Evolutionary conservation across 148 eudicot genomes (phyloP), one percentile per base, ranked within the genome.

Genomic region (Salicornia ramosissima): DNA sequence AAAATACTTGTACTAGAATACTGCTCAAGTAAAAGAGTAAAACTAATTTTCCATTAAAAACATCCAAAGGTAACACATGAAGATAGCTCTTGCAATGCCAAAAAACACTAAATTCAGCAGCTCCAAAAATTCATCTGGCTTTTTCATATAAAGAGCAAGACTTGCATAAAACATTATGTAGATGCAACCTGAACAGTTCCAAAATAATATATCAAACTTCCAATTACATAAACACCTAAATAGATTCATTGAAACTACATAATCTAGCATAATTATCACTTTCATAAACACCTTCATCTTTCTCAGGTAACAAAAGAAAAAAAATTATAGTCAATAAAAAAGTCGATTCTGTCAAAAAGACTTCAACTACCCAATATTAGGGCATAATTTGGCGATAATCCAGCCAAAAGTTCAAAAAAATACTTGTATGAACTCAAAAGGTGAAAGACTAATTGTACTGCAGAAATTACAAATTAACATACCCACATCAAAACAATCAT

Each of bases 401-500:
- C 51, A 51, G 28, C 15, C 21, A 26, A 22, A 59, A 43, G 42
- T 42, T 45, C 51, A 45, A 4, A 34, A 4, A 34, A 24, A 50
- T 36, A 13, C 8, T 59, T 26, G 9, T 8, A 30, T 26, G 55
- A 61, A 61, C 18, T 31, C 1, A 71, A 39, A 25, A 4, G 10
- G 1, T 12, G 22, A n/a, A 33, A 12, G 16, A 6, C 29, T 1
- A 36, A 62, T 62, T 62, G 16, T n/a, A n/a, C n/a, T n/a, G n/a
- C n/a, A n/a, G n/a, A n/a, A 24, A n/a, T 3, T 0, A 61, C 16
- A 62, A 22, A 61, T 1, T 2, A 36, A 13, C 51, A 40, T 13
- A 74, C 64, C 65, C 56, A 55, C 0, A 24, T 29, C 57, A 65
- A 56, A 57, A 40, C 2, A 52, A 5, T 5, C n/a, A 73, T 1